A percentile compares a stretch with the other conserved stretches of the same genome.
Evolutionary conservation across 768 basidiomycete genomes (phyloP).

Genomic region (Filobasidium floriforme): DNA sequence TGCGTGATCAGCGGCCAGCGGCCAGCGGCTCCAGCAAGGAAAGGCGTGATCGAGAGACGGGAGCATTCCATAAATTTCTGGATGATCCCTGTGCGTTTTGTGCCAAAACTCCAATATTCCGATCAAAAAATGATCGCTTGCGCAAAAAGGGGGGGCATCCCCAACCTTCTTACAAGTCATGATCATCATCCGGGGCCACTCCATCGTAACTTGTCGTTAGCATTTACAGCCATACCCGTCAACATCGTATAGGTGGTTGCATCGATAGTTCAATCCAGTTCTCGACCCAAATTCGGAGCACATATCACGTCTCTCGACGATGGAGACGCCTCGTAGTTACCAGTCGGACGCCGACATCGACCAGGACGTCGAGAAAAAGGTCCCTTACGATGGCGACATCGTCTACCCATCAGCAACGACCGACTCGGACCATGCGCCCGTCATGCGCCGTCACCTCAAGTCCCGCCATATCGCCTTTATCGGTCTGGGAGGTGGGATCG

Average conservation of each 20-base stretch:
- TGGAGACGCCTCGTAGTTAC: not conserved
- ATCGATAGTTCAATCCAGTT: not conserved
- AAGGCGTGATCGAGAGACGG: not conserved
- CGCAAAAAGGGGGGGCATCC: too few species aligned
- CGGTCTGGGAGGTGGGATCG: conserved; percentile 38
- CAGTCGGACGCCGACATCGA: not conserved
- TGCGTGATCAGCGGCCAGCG: too few species aligned
- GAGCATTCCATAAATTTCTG: not conserved
- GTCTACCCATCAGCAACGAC: not conserved
- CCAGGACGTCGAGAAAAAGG: not conserved
- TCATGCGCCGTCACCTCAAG: conserved; percentile 16
- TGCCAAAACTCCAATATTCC: too few species aligned
- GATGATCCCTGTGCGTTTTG: not conserved
- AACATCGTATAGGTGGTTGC: too few species aligned
- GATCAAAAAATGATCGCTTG: too few species aligned
- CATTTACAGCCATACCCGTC: too few species aligned
- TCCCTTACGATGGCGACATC: not conserved
- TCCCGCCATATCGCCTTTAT: conserved; percentile 23
- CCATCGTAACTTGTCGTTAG: too few species aligned
- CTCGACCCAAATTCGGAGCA: not conserved
- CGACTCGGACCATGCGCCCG: not conserved
- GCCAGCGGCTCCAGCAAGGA: not conserved
- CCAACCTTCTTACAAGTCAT: too few species aligned
- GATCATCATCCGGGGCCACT: too few species aligned
- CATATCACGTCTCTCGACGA: too few species aligned